phyloP scores from a whole-genome alignment of 208 protist species.

The Wallacemonas sp. region DNA sequence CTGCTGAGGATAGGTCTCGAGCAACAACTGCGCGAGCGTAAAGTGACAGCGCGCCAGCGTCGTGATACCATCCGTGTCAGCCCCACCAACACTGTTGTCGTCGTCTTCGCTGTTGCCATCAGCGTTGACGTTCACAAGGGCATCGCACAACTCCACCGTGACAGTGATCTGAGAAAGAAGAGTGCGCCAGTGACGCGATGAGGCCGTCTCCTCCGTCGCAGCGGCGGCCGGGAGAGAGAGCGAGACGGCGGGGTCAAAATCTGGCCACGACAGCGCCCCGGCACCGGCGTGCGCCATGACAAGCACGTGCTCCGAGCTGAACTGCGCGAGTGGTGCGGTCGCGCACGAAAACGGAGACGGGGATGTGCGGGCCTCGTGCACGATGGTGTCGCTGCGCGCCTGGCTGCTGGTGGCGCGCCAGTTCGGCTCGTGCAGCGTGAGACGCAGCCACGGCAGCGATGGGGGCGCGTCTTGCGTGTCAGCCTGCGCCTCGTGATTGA shows the following conservation, averaged over 20 bases:
- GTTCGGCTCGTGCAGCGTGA: neutral
- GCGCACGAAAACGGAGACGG: neutral
- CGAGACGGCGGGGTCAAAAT: neutral
- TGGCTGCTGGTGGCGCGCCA: neutral
- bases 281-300: neutral
- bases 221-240: neutral
- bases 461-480: neutral
- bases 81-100: neutral
- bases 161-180: neutral
- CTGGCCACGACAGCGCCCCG: neutral
- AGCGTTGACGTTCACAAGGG: neutral
- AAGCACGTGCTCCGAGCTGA: slow-evolving; percentile 6
- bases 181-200: too few species aligned
- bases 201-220: neutral
- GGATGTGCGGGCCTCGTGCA: neutral
- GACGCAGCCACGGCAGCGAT: neutral
- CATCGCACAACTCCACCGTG: neutral
- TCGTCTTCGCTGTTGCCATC: neutral
- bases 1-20: slow-evolving; percentile 1
- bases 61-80: neutral
- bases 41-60: slow-evolving; percentile 1
- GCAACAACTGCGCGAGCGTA: neutral
- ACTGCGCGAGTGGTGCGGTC: neutral
- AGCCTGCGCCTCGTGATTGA: too few species aligned
- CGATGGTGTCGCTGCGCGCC: neutral